Percentiles rank a stretch among this genome's conserved stretches.
phyloP scores from a whole-genome alignment of 768 basidiomycete genomes.

The Psilocybe azurescens region DNA sequence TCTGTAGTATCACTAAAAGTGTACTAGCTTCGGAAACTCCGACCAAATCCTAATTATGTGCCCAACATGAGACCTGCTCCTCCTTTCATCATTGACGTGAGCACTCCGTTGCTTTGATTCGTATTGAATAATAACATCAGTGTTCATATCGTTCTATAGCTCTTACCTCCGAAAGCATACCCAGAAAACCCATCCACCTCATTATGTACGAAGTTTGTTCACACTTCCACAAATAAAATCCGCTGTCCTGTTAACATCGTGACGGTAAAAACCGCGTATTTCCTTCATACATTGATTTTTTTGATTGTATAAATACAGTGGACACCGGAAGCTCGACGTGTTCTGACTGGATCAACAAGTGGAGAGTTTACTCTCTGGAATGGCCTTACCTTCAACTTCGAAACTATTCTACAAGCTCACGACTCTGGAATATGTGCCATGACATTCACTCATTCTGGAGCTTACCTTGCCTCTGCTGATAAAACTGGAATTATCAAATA shows the following conservation, averaged over 20 bases:
- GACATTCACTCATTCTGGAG: constrained; percentile 91
- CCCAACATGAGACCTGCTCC: constrained; percentile 84
- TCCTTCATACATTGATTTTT: background rate
- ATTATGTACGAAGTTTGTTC: constrained; percentile 95
- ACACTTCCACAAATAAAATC: constrained; percentile 99
- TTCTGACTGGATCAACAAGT: constrained; percentile 93
- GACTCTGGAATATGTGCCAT: constrained; percentile 93
- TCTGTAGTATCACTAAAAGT: constrained; percentile 12
- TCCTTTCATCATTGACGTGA: constrained; percentile 89
- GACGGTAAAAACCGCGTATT: constrained; percentile 56
- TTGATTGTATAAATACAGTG: constrained; percentile 58
- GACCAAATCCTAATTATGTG: constrained; percentile 78
- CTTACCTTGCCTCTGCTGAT: constrained; percentile 92
- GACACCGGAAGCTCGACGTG: constrained; percentile 94
- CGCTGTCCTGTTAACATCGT: constrained; percentile 97
- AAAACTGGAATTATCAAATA: constrained; percentile 96
- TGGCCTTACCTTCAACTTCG: constrained; percentile 98
- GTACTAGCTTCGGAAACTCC: constrained; percentile 71
- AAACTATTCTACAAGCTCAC: constrained; percentile 99
- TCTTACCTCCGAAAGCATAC: constrained; percentile 94
- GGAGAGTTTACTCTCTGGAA: constrained; percentile 99
- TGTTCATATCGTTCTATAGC: constrained; percentile 46
- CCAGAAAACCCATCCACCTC: constrained; percentile 91
- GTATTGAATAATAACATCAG: constrained; percentile 19
- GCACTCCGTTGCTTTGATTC: constrained; percentile 24